Evolutionary conservation across 331 rosid genomes (phyloP), one percentile per base, ranked within the genome.

Genomic region (Dryas integrifolia): DNA sequence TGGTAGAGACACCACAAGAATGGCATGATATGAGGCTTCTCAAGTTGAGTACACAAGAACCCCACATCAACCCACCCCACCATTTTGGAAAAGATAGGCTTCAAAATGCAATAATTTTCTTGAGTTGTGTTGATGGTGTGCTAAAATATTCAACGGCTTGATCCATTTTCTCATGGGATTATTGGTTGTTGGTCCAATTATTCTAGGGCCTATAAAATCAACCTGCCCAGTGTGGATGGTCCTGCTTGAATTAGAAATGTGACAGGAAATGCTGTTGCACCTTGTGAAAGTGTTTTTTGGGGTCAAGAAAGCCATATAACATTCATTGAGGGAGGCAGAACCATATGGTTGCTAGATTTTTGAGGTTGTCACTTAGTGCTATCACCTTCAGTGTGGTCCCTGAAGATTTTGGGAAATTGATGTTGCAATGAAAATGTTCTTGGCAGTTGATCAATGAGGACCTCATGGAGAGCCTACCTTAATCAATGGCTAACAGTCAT

Each of bases 11-110:
- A 79, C 60, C 74, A 7, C 77, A 26, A 58, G 74, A 71, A 73
- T 78, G 76, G 35, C 52, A 72, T 58, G 7, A 59, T 74, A 65
- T 76, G 61, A 75, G 85, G 86, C 81, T 75, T 82, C 68, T 70
- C 53, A 47, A 70, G n/a, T 52, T 2, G 76, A 73, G 58, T 18
- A 79, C 80, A 82, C 15, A 74, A 58, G 18, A 79, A 76, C 84
- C 91, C 95, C 85, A 89, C 90, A 38, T 59, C 18, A 53, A 72
- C 69, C 70, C 78, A 66, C 60, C 82, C 51, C 2, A 55, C 62
- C 64, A 56, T 8, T 65, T 59, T 9, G 26, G 50, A 60, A 70
- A 24, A 40, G 53, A 43, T 21, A 0, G 6, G 52, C 30, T 46
- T 56, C 41, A 56, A 12, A 18, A 44, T 53, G 40, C 64, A 50